Percentiles rank a stretch among this genome's conserved stretches.
phyloP scores from a whole-genome alignment of 1,139 yeast species.

The Kodamaea fungicola region DNA sequence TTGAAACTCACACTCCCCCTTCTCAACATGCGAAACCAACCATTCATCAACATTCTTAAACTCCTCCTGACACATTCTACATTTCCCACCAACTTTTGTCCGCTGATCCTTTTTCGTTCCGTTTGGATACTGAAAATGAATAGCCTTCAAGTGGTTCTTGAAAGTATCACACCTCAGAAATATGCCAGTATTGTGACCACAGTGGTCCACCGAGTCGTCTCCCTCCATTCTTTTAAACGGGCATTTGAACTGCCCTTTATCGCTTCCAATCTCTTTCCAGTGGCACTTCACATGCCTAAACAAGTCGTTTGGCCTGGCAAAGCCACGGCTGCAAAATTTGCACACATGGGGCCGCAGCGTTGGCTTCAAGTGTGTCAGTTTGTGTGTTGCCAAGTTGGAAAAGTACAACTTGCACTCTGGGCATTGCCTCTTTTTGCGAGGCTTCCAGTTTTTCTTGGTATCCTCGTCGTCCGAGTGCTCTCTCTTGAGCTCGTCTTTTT shows the following conservation, averaged over 20 bases:
- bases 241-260: conserved; percentile 46
- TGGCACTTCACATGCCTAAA: conserved; percentile 83
- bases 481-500: too few species aligned
- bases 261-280: conserved; percentile 61
- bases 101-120: conserved; percentile 84
- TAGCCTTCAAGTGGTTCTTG: conserved; percentile 84
- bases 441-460: conserved; percentile 30
- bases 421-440: conserved; percentile 78
- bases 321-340: conserved; percentile 74
- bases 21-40: conserved; percentile 72
- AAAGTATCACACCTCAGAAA: conserved; percentile 88
- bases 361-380: conserved; percentile 74
- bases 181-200: conserved; percentile 79
- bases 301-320: conserved; percentile 84
- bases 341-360: conserved; percentile 77
- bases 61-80: conserved; percentile 68
- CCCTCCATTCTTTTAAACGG: conserved; percentile 32
- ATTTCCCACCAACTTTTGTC: conserved; percentile 61
- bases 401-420: conserved; percentile 74
- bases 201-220: conserved; percentile 26
- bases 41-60: conserved; percentile 76
- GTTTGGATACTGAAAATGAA: conserved; percentile 84
- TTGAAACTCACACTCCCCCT: conserved; percentile 39
- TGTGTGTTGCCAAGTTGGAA: conserved; percentile 82
- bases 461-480: conserved; percentile 1